phyloP scores from a whole-genome alignment of 495 filamentous ascomycete species.

The Saxispiralis lemnorum region DNA sequence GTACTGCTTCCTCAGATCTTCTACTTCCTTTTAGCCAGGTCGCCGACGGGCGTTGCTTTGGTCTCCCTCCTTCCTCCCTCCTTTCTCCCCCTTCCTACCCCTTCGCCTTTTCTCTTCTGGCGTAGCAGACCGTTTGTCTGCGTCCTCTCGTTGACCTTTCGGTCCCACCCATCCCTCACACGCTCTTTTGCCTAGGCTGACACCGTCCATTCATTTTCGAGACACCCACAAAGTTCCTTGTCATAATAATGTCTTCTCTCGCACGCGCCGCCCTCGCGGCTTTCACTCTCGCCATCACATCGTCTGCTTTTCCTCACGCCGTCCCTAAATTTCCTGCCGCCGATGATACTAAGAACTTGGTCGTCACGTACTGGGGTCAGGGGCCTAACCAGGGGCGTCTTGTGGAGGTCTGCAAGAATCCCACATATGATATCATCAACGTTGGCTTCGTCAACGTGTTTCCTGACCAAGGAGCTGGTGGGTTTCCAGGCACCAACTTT shows the following conservation, averaged over 20 bases:
- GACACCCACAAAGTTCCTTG: background rate
- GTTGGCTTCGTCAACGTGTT: slow-evolving; percentile 49
- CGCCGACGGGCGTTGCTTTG: no score
- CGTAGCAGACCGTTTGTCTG: slow-evolving; percentile 18
- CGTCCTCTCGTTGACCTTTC: slow-evolving; percentile 17
- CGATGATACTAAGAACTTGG: slow-evolving; percentile 21
- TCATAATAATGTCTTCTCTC: slow-evolving; percentile 8
- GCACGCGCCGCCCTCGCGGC: slow-evolving; percentile 4
- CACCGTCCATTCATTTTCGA: slow-evolving; percentile 9
- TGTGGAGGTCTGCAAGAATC: slow-evolving; percentile 38
- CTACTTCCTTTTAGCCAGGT: no score
- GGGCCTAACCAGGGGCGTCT: slow-evolving; percentile 31
- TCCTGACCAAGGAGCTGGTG: slow-evolving; percentile 35
- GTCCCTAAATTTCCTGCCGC: background rate
- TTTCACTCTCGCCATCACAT: slow-evolving; percentile 3
- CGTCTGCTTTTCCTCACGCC: slow-evolving; percentile 17
- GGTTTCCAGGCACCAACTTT: slow-evolving; percentile 45
- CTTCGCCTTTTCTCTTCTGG: no score
- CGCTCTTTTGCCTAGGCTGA: slow-evolving; percentile 13
- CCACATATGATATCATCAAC: slow-evolving; percentile 47
- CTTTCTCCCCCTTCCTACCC: no score
- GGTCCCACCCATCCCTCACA: slow-evolving; percentile 8
- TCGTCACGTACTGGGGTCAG: slow-evolving; percentile 40
- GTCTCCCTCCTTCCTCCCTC: no score
- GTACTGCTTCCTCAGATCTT: no score